These are phyloP conservation scores for Annona squamosa DNA, from an alignment of 164 flowering plant genomes.

Conservation along the genomic window DNA sequence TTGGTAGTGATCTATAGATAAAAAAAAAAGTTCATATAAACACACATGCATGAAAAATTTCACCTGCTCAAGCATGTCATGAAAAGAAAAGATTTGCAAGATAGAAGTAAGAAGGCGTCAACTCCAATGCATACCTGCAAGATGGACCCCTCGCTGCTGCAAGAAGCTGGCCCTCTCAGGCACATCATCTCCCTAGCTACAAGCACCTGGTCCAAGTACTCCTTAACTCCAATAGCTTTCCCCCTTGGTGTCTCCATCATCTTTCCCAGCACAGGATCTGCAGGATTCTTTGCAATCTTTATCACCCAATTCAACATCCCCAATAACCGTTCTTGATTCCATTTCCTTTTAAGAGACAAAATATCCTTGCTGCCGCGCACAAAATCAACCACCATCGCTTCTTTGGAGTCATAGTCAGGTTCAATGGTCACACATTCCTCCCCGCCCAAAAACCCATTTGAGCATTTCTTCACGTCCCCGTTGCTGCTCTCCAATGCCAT, in stretches of 20 bases:
- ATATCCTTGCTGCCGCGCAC: no score
- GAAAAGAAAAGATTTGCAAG: constrained; percentile 16
- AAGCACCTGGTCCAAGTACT: constrained; percentile 46
- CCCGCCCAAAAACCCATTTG: not conserved
- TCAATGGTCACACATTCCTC: not conserved
- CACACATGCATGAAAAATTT: not conserved
- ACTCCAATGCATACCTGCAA: constrained; percentile 2
- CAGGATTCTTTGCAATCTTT: constrained; percentile 47
- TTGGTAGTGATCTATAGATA: no score
- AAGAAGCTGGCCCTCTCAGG: not conserved
- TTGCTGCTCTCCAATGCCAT: not conserved
- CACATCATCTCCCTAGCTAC: constrained; percentile 24
- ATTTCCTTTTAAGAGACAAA: constrained; percentile 23
- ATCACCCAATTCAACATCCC: constrained; percentile 55
- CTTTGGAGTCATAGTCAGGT: constrained; percentile 17
- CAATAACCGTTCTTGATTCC: constrained; percentile 33
- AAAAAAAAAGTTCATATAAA: no score
- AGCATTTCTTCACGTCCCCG: not conserved
- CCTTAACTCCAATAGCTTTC: constrained; percentile 30
- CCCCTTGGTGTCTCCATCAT: constrained; percentile 41
- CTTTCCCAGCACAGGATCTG: constrained; percentile 32
- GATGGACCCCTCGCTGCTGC: not conserved
- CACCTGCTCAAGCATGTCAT: constrained; percentile 16
- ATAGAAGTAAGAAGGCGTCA: not conserved
- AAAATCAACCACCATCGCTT: constrained; percentile 20